Base-by-base conservation (phyloP, 345 rosid species). In the Eucalyptus marginata region DNA sequence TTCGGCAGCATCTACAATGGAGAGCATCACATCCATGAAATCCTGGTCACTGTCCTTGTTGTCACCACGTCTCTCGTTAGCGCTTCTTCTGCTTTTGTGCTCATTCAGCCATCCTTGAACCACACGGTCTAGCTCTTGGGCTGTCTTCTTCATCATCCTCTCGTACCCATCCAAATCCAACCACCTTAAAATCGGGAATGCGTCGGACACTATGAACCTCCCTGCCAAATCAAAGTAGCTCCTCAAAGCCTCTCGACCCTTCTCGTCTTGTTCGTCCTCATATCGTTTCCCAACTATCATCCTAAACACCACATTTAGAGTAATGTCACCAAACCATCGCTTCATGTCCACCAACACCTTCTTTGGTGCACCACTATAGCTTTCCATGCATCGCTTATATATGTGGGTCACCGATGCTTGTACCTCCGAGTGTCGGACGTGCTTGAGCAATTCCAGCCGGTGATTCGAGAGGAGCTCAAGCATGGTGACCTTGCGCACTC, bases 121-220 rank as follows among this genome's bases (percentile, higher is more conserved):
- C 29, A 90, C 79, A 4, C 52, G 43, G 68, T 94, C 94, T 6
- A 93, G 14, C 33, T 89, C 91, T 50, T 84, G 83, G 1, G 89
- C 85, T 7, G 52, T 86, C 88, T 85, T 86, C 92, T 71, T 91
- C 93, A 93, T 92, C 5, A 44, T 33, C 90, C 58, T 91, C 89
- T 92, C 90, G 2, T 86, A 52, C 7, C 93, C 93, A 1, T 91
- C 93, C 13, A 93, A 8, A 51, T 94, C 95, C 68, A 91, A 56
- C 91, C 93, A 88, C 88, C 92, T 76, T 62, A 93, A n/a, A 86
- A 66, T 90, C 5, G 94, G 95, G 2, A 94, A 31, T 1, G 89
- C 93, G 43, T 92, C 93, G 1, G 92, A 87, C 4, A 90, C 59
- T 51, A 87, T 51, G 14, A 89, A 89, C 49, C n/a, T 59, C 10